Percentiles rank a stretch among this genome's conserved stretches.
These are phyloP conservation scores for Plasmodium reichenowi DNA, from an alignment of 169 alveolate species.

Conservation along the genomic window DNA sequence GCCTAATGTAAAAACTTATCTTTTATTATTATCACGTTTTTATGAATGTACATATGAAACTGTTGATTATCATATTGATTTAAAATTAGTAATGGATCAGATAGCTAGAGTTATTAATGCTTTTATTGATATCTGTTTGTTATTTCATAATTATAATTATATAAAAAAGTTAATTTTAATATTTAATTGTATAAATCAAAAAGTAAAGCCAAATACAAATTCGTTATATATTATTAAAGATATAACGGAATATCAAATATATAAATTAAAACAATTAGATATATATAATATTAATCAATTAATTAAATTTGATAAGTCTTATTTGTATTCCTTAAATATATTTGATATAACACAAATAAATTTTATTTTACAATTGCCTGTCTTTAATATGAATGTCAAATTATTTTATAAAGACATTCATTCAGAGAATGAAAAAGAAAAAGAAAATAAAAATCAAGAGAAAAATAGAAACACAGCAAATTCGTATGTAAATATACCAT, in stretches of 20 bases:
- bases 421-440: neutral
- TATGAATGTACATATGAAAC: conserved; percentile 90
- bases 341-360: conserved; percentile 43
- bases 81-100: conserved; percentile 90
- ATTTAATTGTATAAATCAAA: conserved; percentile 77
- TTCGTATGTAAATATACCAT: conserved; percentile 7
- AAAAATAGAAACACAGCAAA: neutral
- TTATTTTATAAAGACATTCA: conserved; percentile 25
- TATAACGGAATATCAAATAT: conserved; percentile 25
- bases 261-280: conserved; percentile 43
- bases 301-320: conserved; percentile 37
- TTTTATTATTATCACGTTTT: conserved; percentile 87
- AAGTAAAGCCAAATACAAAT: conserved; percentile 60
- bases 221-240: conserved; percentile 31
- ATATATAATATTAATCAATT: conserved; percentile 33
- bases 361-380: conserved; percentile 50
- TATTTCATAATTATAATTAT: conserved; percentile 59
- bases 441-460: neutral
- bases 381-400: conserved; percentile 22
- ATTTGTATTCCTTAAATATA: conserved; percentile 45
- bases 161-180: conserved; percentile 65
- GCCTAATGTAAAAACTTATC: conserved; percentile 93
- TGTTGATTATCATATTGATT: conserved; percentile 91
- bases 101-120: conserved; percentile 89
- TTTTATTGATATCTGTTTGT: conserved; percentile 84